phyloP scores from a whole-genome alignment of 1,139 yeast genomes.

The Ashbya aceris region DNA sequence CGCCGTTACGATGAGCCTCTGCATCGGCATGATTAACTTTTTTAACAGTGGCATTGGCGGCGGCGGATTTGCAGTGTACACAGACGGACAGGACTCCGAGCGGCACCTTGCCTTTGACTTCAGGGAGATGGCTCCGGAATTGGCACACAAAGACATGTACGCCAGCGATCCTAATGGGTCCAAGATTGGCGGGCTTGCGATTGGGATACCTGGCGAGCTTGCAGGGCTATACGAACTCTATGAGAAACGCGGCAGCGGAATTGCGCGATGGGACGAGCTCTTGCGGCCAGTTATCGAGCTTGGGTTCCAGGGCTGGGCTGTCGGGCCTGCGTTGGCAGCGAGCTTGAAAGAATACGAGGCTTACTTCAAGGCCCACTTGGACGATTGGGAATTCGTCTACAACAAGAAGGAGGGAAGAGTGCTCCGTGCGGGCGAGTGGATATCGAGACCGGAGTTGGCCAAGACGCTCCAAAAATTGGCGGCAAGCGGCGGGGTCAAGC shows the following conservation, averaged over 20 bases:
- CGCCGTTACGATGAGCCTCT: slow-evolving; percentile 77
- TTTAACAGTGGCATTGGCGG: slow-evolving; percentile 93
- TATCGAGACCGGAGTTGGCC: slow-evolving; percentile 54
- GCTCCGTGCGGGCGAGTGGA: slow-evolving; percentile 46
- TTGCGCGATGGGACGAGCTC: slow-evolving; percentile 61
- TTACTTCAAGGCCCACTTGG: slow-evolving; percentile 26
- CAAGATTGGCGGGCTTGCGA: slow-evolving; percentile 73
- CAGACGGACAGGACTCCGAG: slow-evolving; percentile 32
- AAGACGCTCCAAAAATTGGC: slow-evolving; percentile 62
- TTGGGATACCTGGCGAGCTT: slow-evolving; percentile 84
- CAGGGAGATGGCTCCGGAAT: slow-evolving; percentile 74
- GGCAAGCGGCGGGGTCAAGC: slow-evolving; percentile 58
- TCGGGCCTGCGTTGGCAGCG: slow-evolving; percentile 43
- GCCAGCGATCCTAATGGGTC: slow-evolving; percentile 38
- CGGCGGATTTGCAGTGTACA: slow-evolving; percentile 67
- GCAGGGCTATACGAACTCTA: slow-evolving; percentile 64
- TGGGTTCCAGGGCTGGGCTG: slow-evolving; percentile 59
- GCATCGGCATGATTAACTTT: slow-evolving; percentile 77
- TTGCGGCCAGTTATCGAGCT: slow-evolving; percentile 66
- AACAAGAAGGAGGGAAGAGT: slow-evolving; percentile 28
- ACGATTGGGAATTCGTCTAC: slow-evolving; percentile 50
- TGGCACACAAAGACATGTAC: slow-evolving; percentile 60
- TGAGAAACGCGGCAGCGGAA: slow-evolving; percentile 58
- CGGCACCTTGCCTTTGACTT: slow-evolving; percentile 61
- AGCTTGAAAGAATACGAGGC: slow-evolving; percentile 33